Base-by-base conservation (phyloP, 495 filamentous ascomycete genomes). In the Glarea lozoyensis region DNA sequence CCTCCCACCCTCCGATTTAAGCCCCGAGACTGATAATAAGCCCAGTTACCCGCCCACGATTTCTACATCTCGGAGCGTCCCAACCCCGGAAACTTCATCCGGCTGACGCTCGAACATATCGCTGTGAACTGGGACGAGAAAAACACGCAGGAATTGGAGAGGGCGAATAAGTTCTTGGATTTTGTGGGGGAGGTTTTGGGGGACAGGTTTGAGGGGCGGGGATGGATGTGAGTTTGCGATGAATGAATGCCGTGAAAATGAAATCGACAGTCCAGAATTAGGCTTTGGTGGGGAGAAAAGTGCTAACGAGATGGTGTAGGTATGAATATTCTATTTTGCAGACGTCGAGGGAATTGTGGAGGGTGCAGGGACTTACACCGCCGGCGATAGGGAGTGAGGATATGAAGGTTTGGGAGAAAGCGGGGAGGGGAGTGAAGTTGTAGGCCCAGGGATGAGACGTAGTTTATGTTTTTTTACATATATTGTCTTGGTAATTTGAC, bases 91-190 rank as follows among this genome's bases (percentile, higher is more conserved):
- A 52, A 48, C 37, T 52, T 52, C 15, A 37, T 52, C 4, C 44
- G 49, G 10, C 33, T 52, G 21, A 48, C 36, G 13, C 30, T 40
- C 4, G 49, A 52, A 12, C 49, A 52, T 19, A 52, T 52, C 11
- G 49, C 49, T 11, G 30, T 48, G 2, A 48, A 52, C 35, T 48
- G 11, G 11, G 10, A 5, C 10, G 17, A 23, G 9, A 7, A 6
- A 11, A 34, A 13, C 5, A 16, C 42, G 48, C 21, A 37, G 2
- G 46, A 37, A 12, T 33, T 45, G 25, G 1, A 19, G 3, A 4
- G 17, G 10, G 24, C 32, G 27, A 52, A 47, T 13, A 11, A 16
- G 3, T 52, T 46, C 33, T 33, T 52, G 34, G 27, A 46, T 25
- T 46, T 37, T 29, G 3, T 52, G 2, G 39, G 43, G 4, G 43